Evolutionary conservation across 352 stramenopile genomes (phyloP).

Genomic region (Phytopythium mirpurense): DNA sequence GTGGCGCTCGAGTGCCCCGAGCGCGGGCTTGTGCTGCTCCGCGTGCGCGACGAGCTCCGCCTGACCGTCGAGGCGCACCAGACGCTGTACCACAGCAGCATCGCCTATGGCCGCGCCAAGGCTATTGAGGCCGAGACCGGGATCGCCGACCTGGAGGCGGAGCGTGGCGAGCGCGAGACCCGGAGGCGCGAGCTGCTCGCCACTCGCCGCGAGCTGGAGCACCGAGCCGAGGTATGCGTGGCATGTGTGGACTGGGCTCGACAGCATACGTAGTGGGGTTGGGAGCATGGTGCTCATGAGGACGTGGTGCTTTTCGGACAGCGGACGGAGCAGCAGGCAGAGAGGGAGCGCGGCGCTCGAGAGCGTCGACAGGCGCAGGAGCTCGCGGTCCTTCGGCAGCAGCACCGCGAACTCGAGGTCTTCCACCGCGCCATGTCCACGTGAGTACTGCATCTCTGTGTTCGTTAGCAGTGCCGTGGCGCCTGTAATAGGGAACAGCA

Average conservation of each 20-base stretch:
- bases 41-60: constrained; percentile 68
- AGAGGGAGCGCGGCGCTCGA: constrained; percentile 14
- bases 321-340: constrained; percentile 13
- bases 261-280: no score
- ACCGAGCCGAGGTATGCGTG: constrained; percentile 15
- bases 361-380: constrained; percentile 24
- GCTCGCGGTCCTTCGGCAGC: constrained; percentile 27
- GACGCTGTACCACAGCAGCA: constrained; percentile 78
- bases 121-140: constrained; percentile 58
- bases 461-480: no score
- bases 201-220: constrained; percentile 20
- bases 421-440: constrained; percentile 33
- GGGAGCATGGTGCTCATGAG: no score
- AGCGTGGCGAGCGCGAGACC: constrained; percentile 25
- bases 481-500: no score
- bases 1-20: constrained; percentile 71
- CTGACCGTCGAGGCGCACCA: constrained; percentile 68
- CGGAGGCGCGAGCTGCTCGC: constrained; percentile 16
- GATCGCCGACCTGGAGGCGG: constrained; percentile 38
- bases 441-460: background rate
- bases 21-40: constrained; percentile 64
- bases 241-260: no score
- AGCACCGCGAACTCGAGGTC: constrained; percentile 28
- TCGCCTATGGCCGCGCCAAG: constrained; percentile 66
- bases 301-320: background rate